phyloP scores from a whole-genome alignment of 2,329 filamentous ascomycete genomes.

The Sporothrix brasiliensis region DNA sequence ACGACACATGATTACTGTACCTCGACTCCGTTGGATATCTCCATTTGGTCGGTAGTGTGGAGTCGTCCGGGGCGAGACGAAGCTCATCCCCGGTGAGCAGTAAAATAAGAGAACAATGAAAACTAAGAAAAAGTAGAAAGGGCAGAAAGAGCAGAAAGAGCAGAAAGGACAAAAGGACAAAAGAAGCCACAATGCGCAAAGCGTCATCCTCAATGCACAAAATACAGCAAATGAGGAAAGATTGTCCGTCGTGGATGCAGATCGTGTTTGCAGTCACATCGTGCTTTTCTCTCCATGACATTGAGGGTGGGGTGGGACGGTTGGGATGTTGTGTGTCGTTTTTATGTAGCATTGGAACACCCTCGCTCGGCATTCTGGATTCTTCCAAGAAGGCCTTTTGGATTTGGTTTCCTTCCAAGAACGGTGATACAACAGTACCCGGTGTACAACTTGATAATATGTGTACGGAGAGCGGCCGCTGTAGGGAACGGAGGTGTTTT shows the following conservation, averaged over 20 bases:
- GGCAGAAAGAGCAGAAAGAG: too few species aligned
- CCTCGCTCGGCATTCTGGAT: background rate
- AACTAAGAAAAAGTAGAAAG: background rate
- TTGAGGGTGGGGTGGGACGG: background rate
- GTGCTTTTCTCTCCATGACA: background rate
- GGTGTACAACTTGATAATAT: too few species aligned
- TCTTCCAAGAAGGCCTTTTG: background rate
- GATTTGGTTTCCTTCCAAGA: too few species aligned
- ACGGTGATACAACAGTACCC: too few species aligned
- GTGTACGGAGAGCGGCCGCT: too few species aligned
- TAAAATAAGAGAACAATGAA: background rate
- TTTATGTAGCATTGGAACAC: too few species aligned
- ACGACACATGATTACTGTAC: too few species aligned
- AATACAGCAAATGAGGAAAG: background rate
- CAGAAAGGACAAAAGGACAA: too few species aligned
- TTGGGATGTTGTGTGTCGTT: too few species aligned
- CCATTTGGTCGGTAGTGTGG: constrained; percentile 15
- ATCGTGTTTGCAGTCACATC: background rate
- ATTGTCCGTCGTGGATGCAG: background rate
- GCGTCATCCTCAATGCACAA: background rate
- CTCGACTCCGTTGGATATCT: background rate
- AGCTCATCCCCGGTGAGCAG: background rate
- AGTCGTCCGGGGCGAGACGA: background rate
- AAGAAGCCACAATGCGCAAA: too few species aligned
- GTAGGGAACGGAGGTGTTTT: too few species aligned